Base-by-base conservation (phyloP, 192 early-diverging fungal genomes). In the Physocladia obscura region DNA sequence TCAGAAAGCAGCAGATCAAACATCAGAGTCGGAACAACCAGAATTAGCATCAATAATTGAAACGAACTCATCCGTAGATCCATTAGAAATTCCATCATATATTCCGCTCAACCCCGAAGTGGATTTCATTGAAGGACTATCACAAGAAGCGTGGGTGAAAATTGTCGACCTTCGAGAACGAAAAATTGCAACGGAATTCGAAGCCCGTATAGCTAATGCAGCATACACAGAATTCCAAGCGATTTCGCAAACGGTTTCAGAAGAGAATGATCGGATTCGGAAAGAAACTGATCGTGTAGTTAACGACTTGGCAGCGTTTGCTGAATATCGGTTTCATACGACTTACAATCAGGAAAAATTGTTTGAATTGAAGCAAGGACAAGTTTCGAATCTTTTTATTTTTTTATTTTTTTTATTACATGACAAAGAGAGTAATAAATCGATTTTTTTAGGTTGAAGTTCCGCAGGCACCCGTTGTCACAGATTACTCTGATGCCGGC, bases 301-400 rank as follows among this genome's bases (percentile, higher is more conserved):
- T 5, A 71, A 39, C 22, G 84, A 83, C 24, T 65, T 87, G 77
- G 69, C 62, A 34, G 67, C 70, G 59, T 86, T 86, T 70, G 27
- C 76, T 39, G 84, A 86, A 62, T 82, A 82, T 63, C 69, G 69
- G 30, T 86, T 87, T 54, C 63, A 82, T 26, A 65, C 52, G 29
- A 87, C 74, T 32, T 87, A 82, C 63, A 83, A 87, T 70, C 49
- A 82, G 27, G 85, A 87, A 58, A 69, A 49, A 13, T 67, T 87
- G 57, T 82, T 83, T 68, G 76, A 76, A 52, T 72, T 88, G 15
- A 88, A 88, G 69, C 86, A 88, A 60, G 86, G 86, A 11, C 84
- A 85, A 69, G 80, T 82, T 48, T 32, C 29, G 4, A 31, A 15
- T 39, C n/a, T n/a, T n/a, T n/a, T n/a, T n/a, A n/a, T n/a, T n/a